phyloP scores from a whole-genome alignment of 208 protist species.

The Trypanosoma conorhini region DNA sequence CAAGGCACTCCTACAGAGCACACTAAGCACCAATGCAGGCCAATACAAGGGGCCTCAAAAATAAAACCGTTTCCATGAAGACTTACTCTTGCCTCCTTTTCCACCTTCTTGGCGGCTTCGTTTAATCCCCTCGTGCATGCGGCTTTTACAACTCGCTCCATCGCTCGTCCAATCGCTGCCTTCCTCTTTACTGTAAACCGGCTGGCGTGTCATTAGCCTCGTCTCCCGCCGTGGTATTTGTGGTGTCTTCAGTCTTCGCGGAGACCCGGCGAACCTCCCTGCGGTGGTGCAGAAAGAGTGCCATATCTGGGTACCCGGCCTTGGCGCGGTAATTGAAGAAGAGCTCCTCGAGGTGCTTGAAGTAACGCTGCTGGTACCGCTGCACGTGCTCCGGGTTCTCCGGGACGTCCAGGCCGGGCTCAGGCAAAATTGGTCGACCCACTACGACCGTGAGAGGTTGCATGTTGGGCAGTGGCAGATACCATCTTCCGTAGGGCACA shows the following conservation, averaged over 20 bases:
- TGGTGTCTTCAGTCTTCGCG: not conserved
- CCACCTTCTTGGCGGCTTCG: no score
- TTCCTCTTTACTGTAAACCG: not conserved
- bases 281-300: slow-evolving; percentile 53
- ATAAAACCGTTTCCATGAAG: no score
- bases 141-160: not conserved
- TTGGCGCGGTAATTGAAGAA: slow-evolving; percentile 59
- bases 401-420: slow-evolving; percentile 32
- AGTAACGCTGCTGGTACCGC: slow-evolving; percentile 51
- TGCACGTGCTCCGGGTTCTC: slow-evolving; percentile 41
- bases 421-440: slow-evolving; percentile 49
- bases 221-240: not conserved
- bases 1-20: no score
- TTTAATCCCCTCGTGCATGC: no score
- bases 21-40: no score
- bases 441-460: slow-evolving; percentile 57
- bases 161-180: not conserved
- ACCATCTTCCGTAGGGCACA: slow-evolving; percentile 57
- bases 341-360: slow-evolving; percentile 48
- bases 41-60: no score
- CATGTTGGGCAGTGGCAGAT: slow-evolving; percentile 49
- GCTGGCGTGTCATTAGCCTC: not conserved
- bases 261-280: slow-evolving; percentile 19
- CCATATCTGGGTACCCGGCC: slow-evolving; percentile 67
- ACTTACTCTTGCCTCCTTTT: no score